Evolutionary conservation across 2,329 filamentous ascomycete species (phyloP), one percentile per base, ranked within the genome.

Genomic region (Aspergillus felis): DNA sequence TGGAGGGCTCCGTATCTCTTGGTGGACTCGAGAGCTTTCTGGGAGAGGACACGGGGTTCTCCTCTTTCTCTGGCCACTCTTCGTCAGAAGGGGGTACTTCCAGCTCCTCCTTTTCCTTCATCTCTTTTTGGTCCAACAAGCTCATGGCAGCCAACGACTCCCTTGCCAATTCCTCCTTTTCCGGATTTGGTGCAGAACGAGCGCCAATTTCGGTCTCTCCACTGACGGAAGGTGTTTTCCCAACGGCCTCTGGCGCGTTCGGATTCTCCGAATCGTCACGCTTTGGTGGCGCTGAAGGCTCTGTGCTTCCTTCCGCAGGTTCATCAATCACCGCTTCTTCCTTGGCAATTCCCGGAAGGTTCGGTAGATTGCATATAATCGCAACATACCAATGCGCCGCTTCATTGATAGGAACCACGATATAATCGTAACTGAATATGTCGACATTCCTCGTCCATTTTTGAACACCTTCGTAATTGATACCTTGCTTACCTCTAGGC

Each of bases 321-420:
- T 56, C 53, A 44, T 59, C 52, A 20, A 51, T 7, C 54, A 59
- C 56, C 25, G 50, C 38, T 20, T 22, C 41, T 2, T 54, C 49
- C 8, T 58, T 58, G 9, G 53, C 29, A 12, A 61, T 60, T 7
- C 76, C 71, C 29, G 66, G 63, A n/a, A 94, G 79, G 53, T 82
- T 86, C 3, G 85, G 83, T 2, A 93, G 82, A 67, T 99, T 96
- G 82, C 91, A 96, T 53, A 99, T 93, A 56, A 99, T 93, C 14
- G 91, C 92, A 63, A 97, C 79, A 74, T 94, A 97, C 94, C 95
- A 99, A 73, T 99, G 94, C 1, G 81, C 77, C 64, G 85, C 80
- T 69, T 97, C 90, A 66, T 96, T 95, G 71, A 99, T 91, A 0
- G 94, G 94, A 6, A 99, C 89, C 10, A 97, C 82, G 57, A 97